phyloP scores from a whole-genome alignment of 1,284 basidiomycete genomes.

The Ceratobasidium sp. region DNA sequence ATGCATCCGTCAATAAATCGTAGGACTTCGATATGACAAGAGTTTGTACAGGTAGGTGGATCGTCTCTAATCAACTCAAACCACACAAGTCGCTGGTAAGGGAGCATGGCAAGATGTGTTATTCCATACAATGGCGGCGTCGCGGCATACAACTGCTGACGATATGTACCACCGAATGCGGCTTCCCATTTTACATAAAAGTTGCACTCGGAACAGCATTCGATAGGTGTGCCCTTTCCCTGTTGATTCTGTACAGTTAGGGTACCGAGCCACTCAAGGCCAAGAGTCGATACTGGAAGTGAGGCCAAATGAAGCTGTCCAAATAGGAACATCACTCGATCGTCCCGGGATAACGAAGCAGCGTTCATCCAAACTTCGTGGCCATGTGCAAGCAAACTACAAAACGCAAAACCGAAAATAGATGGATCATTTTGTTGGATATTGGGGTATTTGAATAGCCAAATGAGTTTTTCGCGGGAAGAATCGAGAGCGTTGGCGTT shows the following conservation, averaged over 20 bases:
- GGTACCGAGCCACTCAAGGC: constrained; percentile 15
- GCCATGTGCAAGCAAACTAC: constrained; percentile 1
- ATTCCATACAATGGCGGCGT: constrained; percentile 13
- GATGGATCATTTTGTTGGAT: background rate
- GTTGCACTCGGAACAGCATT: constrained; percentile 18
- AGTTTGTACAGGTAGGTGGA: background rate
- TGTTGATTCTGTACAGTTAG: background rate
- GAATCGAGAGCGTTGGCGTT: background rate
- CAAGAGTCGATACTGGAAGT: constrained; percentile 20
- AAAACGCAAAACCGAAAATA: constrained; percentile 27
- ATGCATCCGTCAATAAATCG: constrained; percentile 15
- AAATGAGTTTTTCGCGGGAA: constrained; percentile 1
- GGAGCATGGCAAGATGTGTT: background rate
- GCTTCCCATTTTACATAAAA: constrained; percentile 13
- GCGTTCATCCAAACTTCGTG: constrained; percentile 9
- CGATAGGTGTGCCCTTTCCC: background rate
- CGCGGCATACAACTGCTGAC: constrained; percentile 5
- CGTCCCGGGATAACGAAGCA: constrained; percentile 7
- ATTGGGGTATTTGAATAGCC: constrained; percentile 10
- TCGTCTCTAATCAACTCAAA: background rate
- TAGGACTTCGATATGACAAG: constrained; percentile 1
- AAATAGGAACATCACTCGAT: constrained; percentile 16
- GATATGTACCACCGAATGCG: background rate
- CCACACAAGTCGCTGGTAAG: constrained; percentile 5
- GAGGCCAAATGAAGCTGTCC: constrained; percentile 26